These are phyloP conservation scores for Cystofilobasidium macerans DNA, from an alignment of 768 basidiomycete species.

Conservation along the genomic window DNA sequence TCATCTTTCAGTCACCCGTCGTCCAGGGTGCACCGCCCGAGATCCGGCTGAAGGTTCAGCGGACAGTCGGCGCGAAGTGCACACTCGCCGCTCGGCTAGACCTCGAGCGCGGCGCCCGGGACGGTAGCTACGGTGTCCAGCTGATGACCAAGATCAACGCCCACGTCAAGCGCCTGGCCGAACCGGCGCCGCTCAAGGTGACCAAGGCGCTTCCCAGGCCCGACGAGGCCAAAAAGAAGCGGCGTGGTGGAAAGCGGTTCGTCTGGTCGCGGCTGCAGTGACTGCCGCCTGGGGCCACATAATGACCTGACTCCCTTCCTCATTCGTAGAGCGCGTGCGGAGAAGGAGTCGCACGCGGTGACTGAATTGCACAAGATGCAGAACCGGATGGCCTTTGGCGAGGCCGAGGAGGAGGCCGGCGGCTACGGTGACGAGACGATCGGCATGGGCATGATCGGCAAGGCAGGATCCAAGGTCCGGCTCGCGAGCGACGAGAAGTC, in stretches of 20 bases:
- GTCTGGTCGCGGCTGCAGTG: conserved; percentile 33
- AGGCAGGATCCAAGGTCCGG: conserved; percentile 69
- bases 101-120: conserved; percentile 66
- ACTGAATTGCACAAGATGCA: conserved; percentile 94
- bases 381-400: conserved; percentile 91
- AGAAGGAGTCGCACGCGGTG: conserved; percentile 96
- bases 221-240: conserved; percentile 81
- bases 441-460: conserved; percentile 93
- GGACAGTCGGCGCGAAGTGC: conserved; percentile 85
- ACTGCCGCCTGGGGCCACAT: neutral
- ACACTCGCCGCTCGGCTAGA: conserved; percentile 88
- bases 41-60: conserved; percentile 80
- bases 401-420: conserved; percentile 79
- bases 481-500: conserved; percentile 81
- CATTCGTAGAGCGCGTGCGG: conserved; percentile 67
- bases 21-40: conserved; percentile 77
- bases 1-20: conserved; percentile 87
- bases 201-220: conserved; percentile 87
- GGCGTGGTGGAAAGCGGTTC: conserved; percentile 86
- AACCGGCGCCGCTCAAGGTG: conserved; percentile 88
- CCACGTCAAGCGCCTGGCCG: conserved; percentile 78
- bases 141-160: conserved; percentile 83
- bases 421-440: conserved; percentile 96
- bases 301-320: no score
- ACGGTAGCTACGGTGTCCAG: conserved; percentile 71